Evolutionary conservation across 257 asterid species (phyloP).

Genomic region (Verbascum thapsus): DNA sequence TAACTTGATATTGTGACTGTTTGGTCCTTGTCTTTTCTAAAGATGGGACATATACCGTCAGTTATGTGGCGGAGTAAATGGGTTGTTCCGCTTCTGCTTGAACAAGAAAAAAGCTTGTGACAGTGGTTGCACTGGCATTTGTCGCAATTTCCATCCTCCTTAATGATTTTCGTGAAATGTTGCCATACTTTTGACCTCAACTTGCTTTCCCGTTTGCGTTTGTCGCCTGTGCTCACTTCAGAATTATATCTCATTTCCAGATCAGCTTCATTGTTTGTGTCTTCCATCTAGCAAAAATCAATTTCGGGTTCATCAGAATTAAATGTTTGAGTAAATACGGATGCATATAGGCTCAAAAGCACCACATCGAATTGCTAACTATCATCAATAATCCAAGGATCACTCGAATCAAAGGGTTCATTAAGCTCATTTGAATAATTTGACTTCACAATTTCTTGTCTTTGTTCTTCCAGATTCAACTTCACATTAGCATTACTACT

Average conservation of each 20-base stretch:
- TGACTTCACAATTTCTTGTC: constrained; percentile 3
- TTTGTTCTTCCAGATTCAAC: constrained; percentile 19
- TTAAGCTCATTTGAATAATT: neutral
- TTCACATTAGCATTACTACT: neutral
- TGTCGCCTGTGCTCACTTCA: constrained; percentile 62
- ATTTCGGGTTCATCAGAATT: neutral
- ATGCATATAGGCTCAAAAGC: neutral
- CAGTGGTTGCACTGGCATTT: constrained; percentile 89
- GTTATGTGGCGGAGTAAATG: constrained; percentile 88
- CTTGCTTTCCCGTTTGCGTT: constrained; percentile 75
- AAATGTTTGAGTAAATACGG: neutral
- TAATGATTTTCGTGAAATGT: constrained; percentile 76
- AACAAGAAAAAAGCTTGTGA: constrained; percentile 64
- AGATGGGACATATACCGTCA: constrained; percentile 72
- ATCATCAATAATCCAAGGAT: neutral
- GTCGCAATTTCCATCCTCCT: constrained; percentile 78
- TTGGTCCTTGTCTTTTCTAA: constrained; percentile 51
- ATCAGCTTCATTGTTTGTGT: constrained; percentile 42
- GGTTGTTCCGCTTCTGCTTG: constrained; percentile 80
- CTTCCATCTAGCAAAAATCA: constrained; percentile 53
- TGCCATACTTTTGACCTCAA: constrained; percentile 83
- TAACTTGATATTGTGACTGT: constrained; percentile 35
- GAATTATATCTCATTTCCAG: constrained; percentile 53
- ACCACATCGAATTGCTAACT: neutral
- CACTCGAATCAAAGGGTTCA: neutral